Base-by-base conservation (phyloP, 768 basidiomycete species). In the Russula ochroleuca region DNA sequence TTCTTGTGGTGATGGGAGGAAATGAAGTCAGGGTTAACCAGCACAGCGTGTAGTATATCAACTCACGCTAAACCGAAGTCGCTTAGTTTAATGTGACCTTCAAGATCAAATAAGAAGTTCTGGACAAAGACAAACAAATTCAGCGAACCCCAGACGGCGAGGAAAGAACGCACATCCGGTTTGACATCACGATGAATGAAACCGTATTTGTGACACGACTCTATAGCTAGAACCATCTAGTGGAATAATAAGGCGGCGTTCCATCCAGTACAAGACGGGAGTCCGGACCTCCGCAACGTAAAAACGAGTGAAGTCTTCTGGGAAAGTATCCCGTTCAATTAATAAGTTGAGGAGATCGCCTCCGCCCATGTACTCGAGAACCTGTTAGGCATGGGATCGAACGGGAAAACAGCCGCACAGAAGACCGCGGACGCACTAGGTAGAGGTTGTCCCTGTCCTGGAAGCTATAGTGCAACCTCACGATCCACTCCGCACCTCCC, bases 101-200 rank as follows among this genome's bases (percentile, higher is more conserved):
- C 81, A 60, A 89, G 87, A 75, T 92, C 90, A 78, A 98, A 95
- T 58, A 98, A 80, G 79, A 98, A 98, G 75, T 98, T 98, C 92
- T 94, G 73, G 61, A 49, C 64, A 69, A 58, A 68, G 65, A 69
- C 58, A 17, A 17, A 13, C 41, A 33, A 63, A 23, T 57, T 57
- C 57, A 54, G 47, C 57, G 41, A 40, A 35, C 57, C 43, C 17
- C 3, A 13, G 28, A 47, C 48, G 59, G 47, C 57, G 14, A 56
- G 49, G 35, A 64, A 14, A 45, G 49, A 63, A 76, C 85, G 73
- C 74, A 91, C 89, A 76, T 95, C 92, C 70, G 94, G 91, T 76
- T 97, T 95, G 77, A 98, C 95, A 78, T 99, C 96, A 65, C 96
- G 85, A 78, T 98, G 96, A 71, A 98, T 97, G 77, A 95, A 98